These are phyloP conservation scores for Calophaca sinica DNA, from an alignment of 306 rosid species.

Conservation along the genomic window DNA sequence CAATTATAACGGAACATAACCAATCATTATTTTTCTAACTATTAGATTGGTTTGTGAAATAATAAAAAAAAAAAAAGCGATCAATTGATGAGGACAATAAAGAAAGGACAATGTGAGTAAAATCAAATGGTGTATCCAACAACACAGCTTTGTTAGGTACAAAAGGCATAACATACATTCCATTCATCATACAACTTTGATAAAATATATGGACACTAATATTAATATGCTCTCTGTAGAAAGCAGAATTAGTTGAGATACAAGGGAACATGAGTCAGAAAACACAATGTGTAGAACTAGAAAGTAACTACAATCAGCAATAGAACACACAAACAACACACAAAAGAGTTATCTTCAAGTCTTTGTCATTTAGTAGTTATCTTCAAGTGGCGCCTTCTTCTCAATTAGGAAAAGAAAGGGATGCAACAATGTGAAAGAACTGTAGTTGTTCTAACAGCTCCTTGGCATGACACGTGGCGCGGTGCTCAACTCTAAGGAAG, in stretches of 20 bases:
- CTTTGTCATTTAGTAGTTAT: no score
- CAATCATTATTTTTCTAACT: slow-evolving; percentile 5
- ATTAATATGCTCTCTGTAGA: slow-evolving; percentile 8
- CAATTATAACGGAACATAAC: slow-evolving; percentile 4
- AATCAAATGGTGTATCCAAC: slow-evolving; percentile 25
- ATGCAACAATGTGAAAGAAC: slow-evolving; percentile 92
- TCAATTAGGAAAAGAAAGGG: slow-evolving; percentile 62
- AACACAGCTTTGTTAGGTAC: slow-evolving; percentile 41
- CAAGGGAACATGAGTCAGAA: slow-evolving; percentile 55
- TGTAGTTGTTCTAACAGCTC: slow-evolving; percentile 78
- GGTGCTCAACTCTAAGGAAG: slow-evolving; percentile 61
- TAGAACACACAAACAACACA: slow-evolving; percentile 36
- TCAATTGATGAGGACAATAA: slow-evolving; percentile 21
- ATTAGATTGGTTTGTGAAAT: background rate
- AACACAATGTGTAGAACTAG: slow-evolving; percentile 28
- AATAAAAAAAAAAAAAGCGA: background rate
- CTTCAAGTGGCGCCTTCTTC: no score
- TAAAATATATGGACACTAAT: slow-evolving; percentile 35
- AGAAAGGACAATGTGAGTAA: slow-evolving; percentile 7
- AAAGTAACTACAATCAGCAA: slow-evolving; percentile 45
- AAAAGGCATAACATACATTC: slow-evolving; percentile 30
- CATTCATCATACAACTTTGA: slow-evolving; percentile 51
- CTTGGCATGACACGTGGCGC: slow-evolving; percentile 74
- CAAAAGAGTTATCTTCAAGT: slow-evolving; percentile 24
- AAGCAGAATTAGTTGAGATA: slow-evolving; percentile 29